These are phyloP conservation scores for Mycena vitilis DNA, from an alignment of 768 basidiomycete genomes.

Conservation along the genomic window DNA sequence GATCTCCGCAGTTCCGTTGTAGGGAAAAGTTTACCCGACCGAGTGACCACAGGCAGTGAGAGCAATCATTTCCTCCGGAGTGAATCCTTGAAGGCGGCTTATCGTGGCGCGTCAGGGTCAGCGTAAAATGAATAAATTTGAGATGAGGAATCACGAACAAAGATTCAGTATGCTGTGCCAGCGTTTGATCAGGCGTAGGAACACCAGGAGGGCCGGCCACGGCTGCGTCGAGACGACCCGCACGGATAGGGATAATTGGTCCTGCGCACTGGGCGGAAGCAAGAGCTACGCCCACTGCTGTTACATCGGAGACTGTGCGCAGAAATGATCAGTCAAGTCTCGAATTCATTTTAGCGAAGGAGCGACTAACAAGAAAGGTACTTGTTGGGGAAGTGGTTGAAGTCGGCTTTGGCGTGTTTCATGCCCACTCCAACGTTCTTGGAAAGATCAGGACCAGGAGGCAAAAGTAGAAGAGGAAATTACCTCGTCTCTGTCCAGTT, in stretches of 20 bases:
- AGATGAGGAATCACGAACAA: constrained; percentile 20
- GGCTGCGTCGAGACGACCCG: constrained; percentile 24
- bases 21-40: constrained; percentile 21
- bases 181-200: constrained; percentile 23
- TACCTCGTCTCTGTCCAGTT: constrained; percentile 27
- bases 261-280: constrained; percentile 26
- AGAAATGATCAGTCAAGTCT: constrained; percentile 4
- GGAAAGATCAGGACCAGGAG: constrained; percentile 6
- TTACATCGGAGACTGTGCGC: constrained; percentile 25
- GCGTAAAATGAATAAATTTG: constrained; percentile 4
- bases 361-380: constrained; percentile 25
- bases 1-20: not conserved
- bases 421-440: constrained; percentile 29
- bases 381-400: constrained; percentile 28
- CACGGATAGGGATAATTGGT: constrained; percentile 27
- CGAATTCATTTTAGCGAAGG: not conserved
- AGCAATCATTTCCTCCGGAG: constrained; percentile 28
- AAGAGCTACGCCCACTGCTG: constrained; percentile 27
- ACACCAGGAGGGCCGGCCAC: constrained; percentile 23
- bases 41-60: constrained; percentile 31
- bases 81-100: constrained; percentile 28
- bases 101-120: constrained; percentile 15
- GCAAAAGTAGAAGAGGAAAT: constrained; percentile 3
- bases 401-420: constrained; percentile 24
- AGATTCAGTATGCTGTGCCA: constrained; percentile 27